These are phyloP conservation scores for Mucor indicus DNA, from an alignment of 371 early-diverging fungal genomes.

Conservation along the genomic window DNA sequence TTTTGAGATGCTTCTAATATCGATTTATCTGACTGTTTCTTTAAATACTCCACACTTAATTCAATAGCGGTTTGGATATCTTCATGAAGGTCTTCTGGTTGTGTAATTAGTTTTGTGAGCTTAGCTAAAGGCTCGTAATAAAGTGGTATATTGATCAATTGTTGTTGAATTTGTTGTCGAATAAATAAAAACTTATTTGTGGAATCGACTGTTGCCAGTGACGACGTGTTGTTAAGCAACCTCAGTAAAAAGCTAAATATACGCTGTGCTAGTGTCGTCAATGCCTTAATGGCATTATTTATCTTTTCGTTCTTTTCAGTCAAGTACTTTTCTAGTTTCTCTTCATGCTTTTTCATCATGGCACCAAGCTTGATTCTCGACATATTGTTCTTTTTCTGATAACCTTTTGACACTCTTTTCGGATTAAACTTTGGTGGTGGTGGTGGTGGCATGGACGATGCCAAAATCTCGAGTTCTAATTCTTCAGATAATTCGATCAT, in stretches of 20 bases:
- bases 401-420: not conserved
- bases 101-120: conserved; percentile 7
- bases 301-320: not conserved
- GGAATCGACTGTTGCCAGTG: not conserved
- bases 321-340: conserved; percentile 15
- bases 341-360: conserved; percentile 10
- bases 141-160: conserved; percentile 11
- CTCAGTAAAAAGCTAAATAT: conserved; percentile 17
- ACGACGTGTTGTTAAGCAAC: conserved; percentile 5
- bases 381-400: conserved; percentile 4
- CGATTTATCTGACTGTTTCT: conserved; percentile 2
- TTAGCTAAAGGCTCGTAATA: conserved; percentile 26
- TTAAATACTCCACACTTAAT: conserved; percentile 8
- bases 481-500: conserved; percentile 28
- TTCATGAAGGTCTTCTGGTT: conserved; percentile 17
- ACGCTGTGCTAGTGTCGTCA: conserved; percentile 18
- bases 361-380: not conserved
- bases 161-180: conserved; percentile 14
- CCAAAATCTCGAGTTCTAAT: conserved; percentile 9
- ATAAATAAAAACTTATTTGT: not conserved
- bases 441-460: not conserved
- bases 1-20: too few relatives aligned
- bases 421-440: not conserved
- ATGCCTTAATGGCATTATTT: conserved; percentile 10
- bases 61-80: conserved; percentile 20